These are phyloP conservation scores for Monascus ruber DNA, from an alignment of 2,329 filamentous ascomycete genomes.

Conservation along the genomic window DNA sequence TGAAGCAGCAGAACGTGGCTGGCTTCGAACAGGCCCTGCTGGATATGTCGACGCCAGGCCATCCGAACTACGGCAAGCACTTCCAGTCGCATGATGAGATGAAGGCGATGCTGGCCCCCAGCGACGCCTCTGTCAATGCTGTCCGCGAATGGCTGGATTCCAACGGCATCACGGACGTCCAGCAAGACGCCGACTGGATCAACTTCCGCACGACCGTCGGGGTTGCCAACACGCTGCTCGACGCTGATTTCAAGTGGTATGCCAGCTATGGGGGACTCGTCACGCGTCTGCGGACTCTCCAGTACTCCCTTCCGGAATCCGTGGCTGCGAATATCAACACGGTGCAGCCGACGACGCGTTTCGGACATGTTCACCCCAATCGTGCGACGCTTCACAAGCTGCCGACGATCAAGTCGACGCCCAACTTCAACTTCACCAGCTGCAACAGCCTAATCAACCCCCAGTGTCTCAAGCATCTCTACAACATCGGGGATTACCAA, in stretches of 20 bases:
- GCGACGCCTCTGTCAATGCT: slow-evolving; percentile 24
- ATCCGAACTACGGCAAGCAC: slow-evolving; percentile 39
- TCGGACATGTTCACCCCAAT: slow-evolving; percentile 24
- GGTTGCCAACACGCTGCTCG: slow-evolving; percentile 25
- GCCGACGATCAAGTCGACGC: slow-evolving; percentile 8
- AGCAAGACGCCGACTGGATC: slow-evolving; percentile 28
- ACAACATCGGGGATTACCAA: slow-evolving; percentile 33
- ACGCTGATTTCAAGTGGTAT: slow-evolving; percentile 31
- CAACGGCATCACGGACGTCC: slow-evolving; percentile 25
- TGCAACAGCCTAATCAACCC: slow-evolving; percentile 38
- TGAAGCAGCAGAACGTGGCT: slow-evolving; percentile 22
- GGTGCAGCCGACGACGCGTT: slow-evolving; percentile 32
- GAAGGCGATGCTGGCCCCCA: slow-evolving; percentile 38
- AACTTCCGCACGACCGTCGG: slow-evolving; percentile 25
- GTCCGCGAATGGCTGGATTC: slow-evolving; percentile 38
- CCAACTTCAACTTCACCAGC: slow-evolving; percentile 13
- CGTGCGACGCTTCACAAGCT: slow-evolving; percentile 13
- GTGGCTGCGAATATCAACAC: slow-evolving; percentile 28
- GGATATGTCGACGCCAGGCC: slow-evolving; percentile 40
- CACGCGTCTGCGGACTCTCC: slow-evolving; percentile 26
- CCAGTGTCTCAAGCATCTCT: slow-evolving; percentile 36
- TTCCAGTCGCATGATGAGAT: slow-evolving; percentile 38
- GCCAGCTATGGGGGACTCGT: slow-evolving; percentile 13
- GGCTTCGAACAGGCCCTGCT: slow-evolving; percentile 36
- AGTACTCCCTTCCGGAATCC: slow-evolving; percentile 28